Percentiles rank a stretch among this genome's conserved stretches.
phyloP scores from a whole-genome alignment of 2,329 filamentous ascomycete species.

The Clarireedia monteithiana region DNA sequence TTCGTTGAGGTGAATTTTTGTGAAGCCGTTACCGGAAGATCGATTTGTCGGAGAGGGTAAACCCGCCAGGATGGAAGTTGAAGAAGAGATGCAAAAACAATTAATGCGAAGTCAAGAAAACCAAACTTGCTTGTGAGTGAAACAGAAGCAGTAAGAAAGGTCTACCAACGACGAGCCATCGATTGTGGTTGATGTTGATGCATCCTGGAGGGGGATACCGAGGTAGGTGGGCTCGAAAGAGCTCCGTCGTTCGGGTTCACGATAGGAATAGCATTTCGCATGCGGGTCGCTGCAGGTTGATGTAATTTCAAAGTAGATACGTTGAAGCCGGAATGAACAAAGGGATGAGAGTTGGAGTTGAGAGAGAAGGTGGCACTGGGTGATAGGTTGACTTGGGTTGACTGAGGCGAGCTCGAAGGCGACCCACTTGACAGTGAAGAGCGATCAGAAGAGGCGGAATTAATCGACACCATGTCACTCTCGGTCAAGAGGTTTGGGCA shows the following conservation, averaged over 20 bases:
- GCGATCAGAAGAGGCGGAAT: slow-evolving; percentile 82
- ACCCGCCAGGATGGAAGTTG: slow-evolving; percentile 25
- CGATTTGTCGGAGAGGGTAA: slow-evolving; percentile 26
- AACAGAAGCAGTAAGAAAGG: slow-evolving; percentile 14
- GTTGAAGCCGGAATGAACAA: slow-evolving; percentile 56
- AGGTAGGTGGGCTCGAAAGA: slow-evolving; percentile 75
- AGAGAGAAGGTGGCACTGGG: slow-evolving; percentile 70
- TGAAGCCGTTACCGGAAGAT: slow-evolving; percentile 24
- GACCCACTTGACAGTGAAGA: slow-evolving; percentile 94
- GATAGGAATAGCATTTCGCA: slow-evolving; percentile 96
- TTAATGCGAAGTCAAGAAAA: slow-evolving; percentile 23
- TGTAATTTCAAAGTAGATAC: slow-evolving; percentile 70
- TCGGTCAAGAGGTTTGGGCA: slow-evolving; percentile 89
- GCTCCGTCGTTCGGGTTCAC: slow-evolving; percentile 91
- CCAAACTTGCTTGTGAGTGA: slow-evolving; percentile 15
- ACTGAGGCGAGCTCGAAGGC: slow-evolving; percentile 82
- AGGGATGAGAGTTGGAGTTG: slow-evolving; percentile 58
- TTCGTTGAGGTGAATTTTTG: slow-evolving; percentile 26
- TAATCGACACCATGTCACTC: slow-evolving; percentile 75
- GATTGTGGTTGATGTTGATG: slow-evolving; percentile 30
- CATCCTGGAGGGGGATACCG: slow-evolving; percentile 55
- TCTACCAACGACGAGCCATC: slow-evolving; percentile 26
- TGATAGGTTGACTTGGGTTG: slow-evolving; percentile 56
- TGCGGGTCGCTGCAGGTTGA: slow-evolving; percentile 81
- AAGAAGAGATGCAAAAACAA: slow-evolving; percentile 25